Conservation (phyloP, 2,329 filamentous ascomycete genomes). For the Scopulariopsis brevicaulis region DNA sequence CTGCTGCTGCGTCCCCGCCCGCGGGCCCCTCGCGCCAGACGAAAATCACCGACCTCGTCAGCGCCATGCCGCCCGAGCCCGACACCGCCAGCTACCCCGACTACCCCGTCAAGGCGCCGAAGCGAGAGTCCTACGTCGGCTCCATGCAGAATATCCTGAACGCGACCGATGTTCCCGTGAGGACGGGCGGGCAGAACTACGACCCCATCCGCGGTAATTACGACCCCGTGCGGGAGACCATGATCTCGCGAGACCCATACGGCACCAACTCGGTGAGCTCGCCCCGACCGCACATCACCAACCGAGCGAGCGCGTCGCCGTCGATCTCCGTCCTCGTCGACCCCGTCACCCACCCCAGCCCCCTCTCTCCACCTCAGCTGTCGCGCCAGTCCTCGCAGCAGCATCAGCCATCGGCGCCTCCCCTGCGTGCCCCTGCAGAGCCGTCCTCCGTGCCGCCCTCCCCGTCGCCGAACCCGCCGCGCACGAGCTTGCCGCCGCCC, state of each 20-base stretch:
- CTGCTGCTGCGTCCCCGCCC: not conserved
- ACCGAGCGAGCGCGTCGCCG: constrained; percentile 77
- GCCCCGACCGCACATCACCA: constrained; percentile 30
- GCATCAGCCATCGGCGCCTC: not conserved
- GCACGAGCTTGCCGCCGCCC: constrained; percentile 5
- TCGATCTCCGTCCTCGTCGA: constrained; percentile 88
- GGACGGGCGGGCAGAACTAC: constrained; percentile 72
- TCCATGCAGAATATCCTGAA: constrained; percentile 48
- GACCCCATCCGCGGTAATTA: constrained; percentile 79
- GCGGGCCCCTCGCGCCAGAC: constrained; percentile 18
- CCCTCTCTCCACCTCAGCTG: constrained; percentile 21
- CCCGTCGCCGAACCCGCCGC: constrained; percentile 24
- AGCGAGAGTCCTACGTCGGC: constrained; percentile 34
- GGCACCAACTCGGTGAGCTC: constrained; percentile 34
- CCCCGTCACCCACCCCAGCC: constrained; percentile 26
- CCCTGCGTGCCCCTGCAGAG: constrained; percentile 12
- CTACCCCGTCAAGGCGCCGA: constrained; percentile 31
- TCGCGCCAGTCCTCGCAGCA: constrained; percentile 5
- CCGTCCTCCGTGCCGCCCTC: constrained; percentile 27
- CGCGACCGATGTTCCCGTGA: constrained; percentile 28
- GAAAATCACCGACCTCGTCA: constrained; percentile 27
- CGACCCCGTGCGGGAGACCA: constrained; percentile 52
- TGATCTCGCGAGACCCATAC: constrained; percentile 38
- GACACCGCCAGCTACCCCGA: constrained; percentile 14
- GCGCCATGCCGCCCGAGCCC: constrained; percentile 6